Conservation (phyloP, 2,329 filamentous ascomycete genomes). For the Byssoonygena ceratinophila region DNA sequence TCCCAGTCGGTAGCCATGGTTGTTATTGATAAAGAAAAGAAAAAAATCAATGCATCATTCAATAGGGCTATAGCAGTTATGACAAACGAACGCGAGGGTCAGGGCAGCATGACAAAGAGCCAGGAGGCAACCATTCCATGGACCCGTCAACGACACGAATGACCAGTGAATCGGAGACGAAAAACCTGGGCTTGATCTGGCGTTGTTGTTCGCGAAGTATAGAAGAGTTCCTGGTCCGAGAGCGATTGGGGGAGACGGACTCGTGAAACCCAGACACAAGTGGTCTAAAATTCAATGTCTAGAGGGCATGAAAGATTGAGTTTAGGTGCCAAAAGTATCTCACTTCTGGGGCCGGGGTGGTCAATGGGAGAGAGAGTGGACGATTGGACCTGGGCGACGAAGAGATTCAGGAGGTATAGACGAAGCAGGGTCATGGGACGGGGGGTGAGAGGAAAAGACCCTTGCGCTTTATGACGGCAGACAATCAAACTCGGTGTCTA, state of each 20-base stretch:
- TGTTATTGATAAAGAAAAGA: no score
- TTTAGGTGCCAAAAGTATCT: background rate
- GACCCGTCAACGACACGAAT: background rate
- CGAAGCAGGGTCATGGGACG: background rate
- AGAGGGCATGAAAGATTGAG: background rate
- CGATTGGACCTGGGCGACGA: no score
- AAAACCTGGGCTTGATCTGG: background rate
- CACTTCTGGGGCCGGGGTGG: background rate
- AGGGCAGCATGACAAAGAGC: background rate
- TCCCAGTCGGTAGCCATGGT: slow-evolving; percentile 34
- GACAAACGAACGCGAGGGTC: background rate
- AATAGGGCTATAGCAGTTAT: slow-evolving; percentile 3
- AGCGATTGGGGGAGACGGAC: no score
- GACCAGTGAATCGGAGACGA: background rate
- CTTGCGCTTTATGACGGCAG: background rate
- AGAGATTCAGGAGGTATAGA: background rate
- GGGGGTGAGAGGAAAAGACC: background rate
- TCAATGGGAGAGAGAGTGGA: no score
- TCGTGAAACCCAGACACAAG: background rate
- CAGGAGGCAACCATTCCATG: background rate
- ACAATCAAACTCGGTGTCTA: background rate
- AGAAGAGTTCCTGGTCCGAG: no score
- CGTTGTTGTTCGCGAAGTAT: background rate
- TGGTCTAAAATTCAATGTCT: background rate
- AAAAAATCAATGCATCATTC: background rate